Percentiles rank a stretch among this genome's conserved stretches.
These are phyloP conservation scores for Monosporascus sp. DNA, from an alignment of 2,329 filamentous ascomycete genomes.

Conservation along the genomic window DNA sequence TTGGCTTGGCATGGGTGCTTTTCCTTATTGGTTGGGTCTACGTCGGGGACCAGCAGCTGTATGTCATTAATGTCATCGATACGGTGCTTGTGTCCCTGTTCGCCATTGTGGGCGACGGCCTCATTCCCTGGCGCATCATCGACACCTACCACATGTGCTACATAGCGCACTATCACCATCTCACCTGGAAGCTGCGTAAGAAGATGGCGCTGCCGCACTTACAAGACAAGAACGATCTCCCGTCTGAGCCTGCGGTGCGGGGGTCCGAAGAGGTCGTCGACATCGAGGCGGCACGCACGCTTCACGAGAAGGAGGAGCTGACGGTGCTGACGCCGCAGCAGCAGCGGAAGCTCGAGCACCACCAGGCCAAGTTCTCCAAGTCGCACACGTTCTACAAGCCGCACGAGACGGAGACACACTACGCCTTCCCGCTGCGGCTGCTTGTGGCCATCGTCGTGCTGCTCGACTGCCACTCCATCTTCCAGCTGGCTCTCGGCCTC, in stretches of 20 bases:
- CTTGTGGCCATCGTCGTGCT: constrained; percentile 74
- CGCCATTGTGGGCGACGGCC: constrained; percentile 63
- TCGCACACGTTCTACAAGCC: constrained; percentile 88
- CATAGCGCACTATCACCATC: constrained; percentile 64
- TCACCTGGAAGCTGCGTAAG: constrained; percentile 61
- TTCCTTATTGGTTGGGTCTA: constrained; percentile 90
- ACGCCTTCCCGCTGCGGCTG: constrained; percentile 69
- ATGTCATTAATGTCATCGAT: constrained; percentile 65
- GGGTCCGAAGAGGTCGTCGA: constrained; percentile 36
- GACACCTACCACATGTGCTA: constrained; percentile 88
- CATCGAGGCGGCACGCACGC: constrained; percentile 33
- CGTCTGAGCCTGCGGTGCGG: constrained; percentile 33
- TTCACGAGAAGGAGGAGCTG: constrained; percentile 41
- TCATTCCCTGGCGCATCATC: constrained; percentile 69
- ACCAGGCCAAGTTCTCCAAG: constrained; percentile 73
- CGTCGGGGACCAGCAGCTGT: constrained; percentile 66
- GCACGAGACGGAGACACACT: constrained; percentile 77
- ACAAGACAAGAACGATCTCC: constrained; percentile 65
- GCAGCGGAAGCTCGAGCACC: constrained; percentile 65
- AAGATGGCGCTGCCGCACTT: constrained; percentile 57
- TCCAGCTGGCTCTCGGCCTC: constrained; percentile 75
- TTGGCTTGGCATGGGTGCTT: constrained; percentile 84
- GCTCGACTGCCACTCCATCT: constrained; percentile 71
- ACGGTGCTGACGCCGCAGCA: constrained; percentile 62
- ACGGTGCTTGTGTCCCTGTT: constrained; percentile 67